phyloP scores from a whole-genome alignment of 139 green algal genomes.

The Micromonas pusilla region DNA sequence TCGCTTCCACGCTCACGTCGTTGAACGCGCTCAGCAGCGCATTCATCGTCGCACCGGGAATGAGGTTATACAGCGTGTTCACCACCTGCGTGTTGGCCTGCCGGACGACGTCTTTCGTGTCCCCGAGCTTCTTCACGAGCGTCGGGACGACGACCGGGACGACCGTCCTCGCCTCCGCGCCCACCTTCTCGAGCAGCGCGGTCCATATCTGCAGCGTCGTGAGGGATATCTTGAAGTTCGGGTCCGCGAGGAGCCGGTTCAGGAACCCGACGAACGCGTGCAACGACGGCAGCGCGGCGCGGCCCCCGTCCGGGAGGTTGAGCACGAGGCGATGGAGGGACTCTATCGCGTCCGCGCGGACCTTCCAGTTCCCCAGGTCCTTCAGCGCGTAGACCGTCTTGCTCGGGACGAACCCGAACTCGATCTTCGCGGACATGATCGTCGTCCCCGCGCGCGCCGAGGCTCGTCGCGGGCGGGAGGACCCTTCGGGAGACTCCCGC shows the following conservation, averaged over 20 bases:
- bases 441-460: too few species aligned
- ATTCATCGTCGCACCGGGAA: constrained; percentile 34
- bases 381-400: constrained; percentile 45
- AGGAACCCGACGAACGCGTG: constrained; percentile 58
- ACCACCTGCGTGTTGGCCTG: constrained; percentile 42
- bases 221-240: constrained; percentile 78
- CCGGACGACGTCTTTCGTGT: constrained; percentile 49
- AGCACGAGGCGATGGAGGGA: constrained; percentile 47
- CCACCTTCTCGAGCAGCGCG: constrained; percentile 50
- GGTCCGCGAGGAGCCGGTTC: constrained; percentile 52
- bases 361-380: constrained; percentile 69
- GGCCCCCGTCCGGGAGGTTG: constrained; percentile 35
- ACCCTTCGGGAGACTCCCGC: background rate
- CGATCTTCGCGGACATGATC: background rate
- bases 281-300: constrained; percentile 43
- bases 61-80: background rate
- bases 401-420: constrained; percentile 58
- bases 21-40: constrained; percentile 35
- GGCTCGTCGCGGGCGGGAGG: background rate
- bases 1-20: too few species aligned
- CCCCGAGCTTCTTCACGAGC: constrained; percentile 48
- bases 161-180: constrained; percentile 44
- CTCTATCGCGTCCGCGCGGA: constrained; percentile 50
- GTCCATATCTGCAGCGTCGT: constrained; percentile 59
- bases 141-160: constrained; percentile 24